A percentile compares a stretch with the other conserved stretches of the same genome.
These are phyloP conservation scores for Fusarium hainanense DNA, from an alignment of 2,329 filamentous ascomycete genomes.

Conservation along the genomic window DNA sequence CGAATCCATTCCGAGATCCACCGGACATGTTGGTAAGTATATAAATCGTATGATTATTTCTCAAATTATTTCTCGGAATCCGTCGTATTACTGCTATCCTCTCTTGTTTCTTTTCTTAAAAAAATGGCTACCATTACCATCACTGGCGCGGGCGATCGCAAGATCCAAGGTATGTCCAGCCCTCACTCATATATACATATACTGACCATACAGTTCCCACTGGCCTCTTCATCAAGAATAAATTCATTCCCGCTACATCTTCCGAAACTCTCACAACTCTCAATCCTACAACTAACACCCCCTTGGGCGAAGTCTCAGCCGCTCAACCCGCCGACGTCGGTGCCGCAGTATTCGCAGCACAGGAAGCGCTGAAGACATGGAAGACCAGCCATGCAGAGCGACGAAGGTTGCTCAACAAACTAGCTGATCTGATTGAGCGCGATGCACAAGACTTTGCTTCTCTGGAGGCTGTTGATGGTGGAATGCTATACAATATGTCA, in stretches of 20 bases:
- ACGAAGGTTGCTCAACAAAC: constrained; percentile 73
- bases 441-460: constrained; percentile 76
- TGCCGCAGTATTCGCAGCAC: constrained; percentile 80
- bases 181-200: background rate
- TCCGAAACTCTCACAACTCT: background rate
- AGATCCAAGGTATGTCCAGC: constrained; percentile 6
- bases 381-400: constrained; percentile 65
- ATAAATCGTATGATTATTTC: background rate
- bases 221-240: constrained; percentile 29
- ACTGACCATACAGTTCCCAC: constrained; percentile 17
- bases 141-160: constrained; percentile 3
- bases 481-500: constrained; percentile 73
- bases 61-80: background rate
- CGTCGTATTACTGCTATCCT: too few relatives aligned
- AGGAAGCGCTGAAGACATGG: constrained; percentile 70
- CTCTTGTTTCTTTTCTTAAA: too few relatives aligned
- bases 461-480: constrained; percentile 84
- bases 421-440: constrained; percentile 80
- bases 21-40: background rate
- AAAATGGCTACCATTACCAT: constrained; percentile 5
- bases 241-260: constrained; percentile 3
- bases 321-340: constrained; percentile 64
- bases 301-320: constrained; percentile 8
- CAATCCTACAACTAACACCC: constrained; percentile 4
- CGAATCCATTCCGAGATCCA: background rate